A percentile compares a stretch with the other conserved stretches of the same genome.
Conservation (phyloP, 768 basidiomycete species). For the Chalciporus sphaerocephalus region DNA sequence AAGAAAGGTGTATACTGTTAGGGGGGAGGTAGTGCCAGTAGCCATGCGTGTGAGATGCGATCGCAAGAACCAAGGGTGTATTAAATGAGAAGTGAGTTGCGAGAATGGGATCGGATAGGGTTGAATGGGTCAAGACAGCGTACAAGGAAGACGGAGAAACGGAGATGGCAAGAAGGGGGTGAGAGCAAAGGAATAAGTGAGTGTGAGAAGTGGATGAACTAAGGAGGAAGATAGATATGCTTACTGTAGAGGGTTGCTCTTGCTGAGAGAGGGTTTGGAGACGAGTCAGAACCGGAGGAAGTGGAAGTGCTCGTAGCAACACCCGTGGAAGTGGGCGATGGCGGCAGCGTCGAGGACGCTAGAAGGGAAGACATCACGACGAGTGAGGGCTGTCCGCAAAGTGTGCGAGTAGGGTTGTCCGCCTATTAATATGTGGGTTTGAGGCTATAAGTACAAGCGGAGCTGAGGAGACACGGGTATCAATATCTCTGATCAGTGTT, state of each 20-base stretch:
- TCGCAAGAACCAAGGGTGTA: neutral
- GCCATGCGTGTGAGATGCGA: slow-evolving; percentile 1
- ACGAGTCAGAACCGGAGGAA: neutral
- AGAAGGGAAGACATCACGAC: slow-evolving; percentile 12
- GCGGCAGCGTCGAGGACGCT: neutral
- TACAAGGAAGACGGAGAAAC: no score
- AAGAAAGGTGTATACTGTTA: slow-evolving; percentile 32
- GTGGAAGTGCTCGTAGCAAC: neutral
- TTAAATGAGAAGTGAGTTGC: neutral
- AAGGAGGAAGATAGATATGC: slow-evolving; percentile 4
- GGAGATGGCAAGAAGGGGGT: neutral
- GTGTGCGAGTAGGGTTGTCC: neutral
- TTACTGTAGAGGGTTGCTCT: slow-evolving; percentile 29
- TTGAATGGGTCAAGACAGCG: neutral
- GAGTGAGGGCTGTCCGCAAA: neutral
- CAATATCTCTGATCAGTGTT: no score
- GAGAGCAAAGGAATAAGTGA: slow-evolving; percentile 9
- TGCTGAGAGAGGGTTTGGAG: slow-evolving; percentile 3
- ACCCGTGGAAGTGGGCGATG: neutral
- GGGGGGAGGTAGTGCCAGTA: neutral
- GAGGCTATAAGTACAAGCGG: neutral
- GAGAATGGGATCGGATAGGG: neutral
- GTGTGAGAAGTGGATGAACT: slow-evolving; percentile 16
- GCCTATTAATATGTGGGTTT: slow-evolving; percentile 19
- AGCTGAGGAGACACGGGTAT: neutral